Percentiles rank a stretch among this genome's conserved stretches.
Evolutionary conservation across 495 filamentous ascomycete genomes (phyloP).

Genomic region (Neurospora hispaniola): DNA sequence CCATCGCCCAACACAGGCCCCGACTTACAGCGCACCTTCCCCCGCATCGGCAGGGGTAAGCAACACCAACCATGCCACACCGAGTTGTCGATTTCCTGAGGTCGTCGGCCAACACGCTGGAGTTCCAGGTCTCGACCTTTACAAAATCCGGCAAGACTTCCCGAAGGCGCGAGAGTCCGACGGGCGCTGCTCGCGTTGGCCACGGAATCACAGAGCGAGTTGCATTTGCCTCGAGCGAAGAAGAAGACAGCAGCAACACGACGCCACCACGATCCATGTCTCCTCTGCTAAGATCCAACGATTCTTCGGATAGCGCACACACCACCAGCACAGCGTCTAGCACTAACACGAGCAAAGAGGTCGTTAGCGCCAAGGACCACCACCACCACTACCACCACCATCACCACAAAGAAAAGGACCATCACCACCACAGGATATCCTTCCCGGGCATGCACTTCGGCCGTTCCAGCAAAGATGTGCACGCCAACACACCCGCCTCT

Average conservation of each 20-base stretch:
- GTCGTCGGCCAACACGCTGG: constrained; percentile 26
- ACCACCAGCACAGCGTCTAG: constrained; percentile 12
- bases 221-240: constrained; percentile 24
- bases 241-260: constrained; percentile 16
- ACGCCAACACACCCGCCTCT: constrained; percentile 36
- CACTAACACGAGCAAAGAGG: constrained; percentile 10
- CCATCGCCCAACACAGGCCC: neutral
- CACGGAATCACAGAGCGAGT: constrained; percentile 20
- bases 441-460: constrained; percentile 38
- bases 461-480: constrained; percentile 33
- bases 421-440: constrained; percentile 35
- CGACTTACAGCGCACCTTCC: constrained; percentile 4
- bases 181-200: constrained; percentile 11
- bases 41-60: constrained; percentile 10
- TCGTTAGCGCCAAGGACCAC: neutral
- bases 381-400: constrained; percentile 7
- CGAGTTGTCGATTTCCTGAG: constrained; percentile 40
- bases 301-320: constrained; percentile 5
- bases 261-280: constrained; percentile 11
- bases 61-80: constrained; percentile 37
- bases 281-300: constrained; percentile 7
- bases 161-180: constrained; percentile 17
- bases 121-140: constrained; percentile 21
- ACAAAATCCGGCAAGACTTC: constrained; percentile 12
- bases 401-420: constrained; percentile 21